These are phyloP conservation scores for Monosporascus ibericus DNA, from an alignment of 2,329 filamentous ascomycete genomes.

Conservation along the genomic window DNA sequence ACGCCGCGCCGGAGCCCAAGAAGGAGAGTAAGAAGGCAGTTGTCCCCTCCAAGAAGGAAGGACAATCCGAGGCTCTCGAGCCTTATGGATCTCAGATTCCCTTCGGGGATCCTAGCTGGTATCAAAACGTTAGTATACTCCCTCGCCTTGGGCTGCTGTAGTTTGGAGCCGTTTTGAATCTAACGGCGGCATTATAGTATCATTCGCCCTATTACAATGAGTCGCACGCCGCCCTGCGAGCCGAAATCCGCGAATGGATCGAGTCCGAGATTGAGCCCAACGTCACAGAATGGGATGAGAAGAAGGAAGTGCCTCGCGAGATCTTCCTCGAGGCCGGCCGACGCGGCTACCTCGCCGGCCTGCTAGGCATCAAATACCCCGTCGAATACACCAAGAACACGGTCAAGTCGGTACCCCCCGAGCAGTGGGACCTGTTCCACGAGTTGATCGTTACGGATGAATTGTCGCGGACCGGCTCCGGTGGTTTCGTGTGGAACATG, in stretches of 20 bases:
- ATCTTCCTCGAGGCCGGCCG: constrained; percentile 97
- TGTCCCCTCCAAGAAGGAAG: constrained; percentile 27
- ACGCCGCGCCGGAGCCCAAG: constrained; percentile 33
- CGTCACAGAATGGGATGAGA: constrained; percentile 95
- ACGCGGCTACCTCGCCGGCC: constrained; percentile 85
- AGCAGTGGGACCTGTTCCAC: constrained; percentile 98
- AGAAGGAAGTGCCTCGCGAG: constrained; percentile 76
- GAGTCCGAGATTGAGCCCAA: constrained; percentile 83
- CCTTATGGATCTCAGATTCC: constrained; percentile 82
- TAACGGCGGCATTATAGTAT: constrained; percentile 52
- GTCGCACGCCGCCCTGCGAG: constrained; percentile 82
- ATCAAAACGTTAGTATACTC: constrained; percentile 70
- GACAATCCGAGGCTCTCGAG: constrained; percentile 69
- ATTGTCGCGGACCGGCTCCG: constrained; percentile 79
- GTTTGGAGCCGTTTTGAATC: not conserved
- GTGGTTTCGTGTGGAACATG: constrained; percentile 94
- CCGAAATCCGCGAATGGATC: constrained; percentile 88
- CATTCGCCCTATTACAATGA: constrained; percentile 97
- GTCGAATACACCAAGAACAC: constrained; percentile 64
- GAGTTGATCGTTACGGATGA: constrained; percentile 95
- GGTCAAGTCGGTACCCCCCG: constrained; percentile 71
- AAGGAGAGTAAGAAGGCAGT: constrained; percentile 31
- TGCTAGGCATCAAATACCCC: constrained; percentile 80
- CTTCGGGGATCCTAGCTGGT: constrained; percentile 90
- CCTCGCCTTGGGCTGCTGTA: not conserved